Base-by-base conservation (phyloP, 768 basidiomycete genomes). In the Calocybe cyanea region DNA sequence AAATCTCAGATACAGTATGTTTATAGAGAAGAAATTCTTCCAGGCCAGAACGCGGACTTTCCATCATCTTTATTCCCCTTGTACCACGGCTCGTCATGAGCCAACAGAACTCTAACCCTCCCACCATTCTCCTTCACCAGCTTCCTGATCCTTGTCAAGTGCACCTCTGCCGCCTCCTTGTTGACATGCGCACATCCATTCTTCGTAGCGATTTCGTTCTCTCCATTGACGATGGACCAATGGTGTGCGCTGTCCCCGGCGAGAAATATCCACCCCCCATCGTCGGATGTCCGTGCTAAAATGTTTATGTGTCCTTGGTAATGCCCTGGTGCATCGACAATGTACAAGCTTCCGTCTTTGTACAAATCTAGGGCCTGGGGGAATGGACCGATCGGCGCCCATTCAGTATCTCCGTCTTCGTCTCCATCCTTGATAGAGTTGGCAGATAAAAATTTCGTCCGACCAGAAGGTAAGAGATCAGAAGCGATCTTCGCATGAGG, bases 311-410 rank as follows among this genome's bases (percentile, higher is more conserved):
- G 80, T 0, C 82, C 81, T 0, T 63, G 59, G 23, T 78, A 56
- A 56, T 83, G 81, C 0, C 81, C 80, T 1, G 79, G 70, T 1
- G 79, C 71, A 51, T 83, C 75, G 47, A 83, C 56, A 50, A 83
- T 67, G 52, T 77, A 82, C 25, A 80, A 56, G 52, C 75, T 77
- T 7, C 80, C 81, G 50, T 85, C 81, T 15, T 69, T 69, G 51
- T 73, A 80, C 53, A 70, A 73, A 61, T 83, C 78, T 17, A 73
- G 54, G 3, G 76, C 73, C 17, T 57, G 68, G 19, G 76, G 73
- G 20, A 56, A 58, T 1, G 53, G 53, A 2, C 55, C 57, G 2
- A 56, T 14, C 9, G 57, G 42, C n/a, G 46, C 36, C 55, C 55
- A 56, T 14, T 46, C 45, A 2, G 18, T 28, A n/a, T n/a, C n/a